Evolutionary conservation across 768 basidiomycete species (phyloP), one percentile per base, ranked within the genome.

Genomic region (Kondoa subrosea): DNA sequence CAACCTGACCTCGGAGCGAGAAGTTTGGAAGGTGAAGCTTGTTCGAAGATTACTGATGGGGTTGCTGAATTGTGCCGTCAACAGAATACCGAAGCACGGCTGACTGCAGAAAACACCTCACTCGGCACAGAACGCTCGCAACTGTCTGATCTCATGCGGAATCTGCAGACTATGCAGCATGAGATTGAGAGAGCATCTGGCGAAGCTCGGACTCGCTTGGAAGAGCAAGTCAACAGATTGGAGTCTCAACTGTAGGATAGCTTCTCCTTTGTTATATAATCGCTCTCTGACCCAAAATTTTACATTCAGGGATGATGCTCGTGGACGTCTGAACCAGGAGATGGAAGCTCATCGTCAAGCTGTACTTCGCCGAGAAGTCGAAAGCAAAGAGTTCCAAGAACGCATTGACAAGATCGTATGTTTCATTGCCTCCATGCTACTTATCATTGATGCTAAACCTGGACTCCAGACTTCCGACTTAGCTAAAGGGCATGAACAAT

Each of bases 1-100:
- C 1, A 92, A 89, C 75, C 82, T 95, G 21, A 84, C 87, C 57
- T 91, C 91, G 0, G 93, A 97, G 81, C 92, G 90, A 80, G 86
- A 84, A 74, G 88, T 92, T 34, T 90, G 87, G 87, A 88, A 89
- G 85, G 90, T 88, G 15, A 1, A 15, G 58, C 21, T 12, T 16
- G 33, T 4, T 31, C 50, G 3, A 50, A 29, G 29, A 2, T 56
- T 34, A 32, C 68, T 69, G 26, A 67, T n/a, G n/a, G n/a, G n/a
- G n/a, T n/a, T n/a, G n/a, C n/a, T n/a, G n/a, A n/a, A n/a, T 58
- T 21, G 26, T n/a, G n/a, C 21, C 31, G 29, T 16, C 21, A 29
- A 4, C 70, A 91, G 90, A 84, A 83, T 70, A 82, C 88, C 33
- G 89, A 95, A 81, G 74, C 73, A 58, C 85, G 92, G 30, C 81